Base-by-base conservation (phyloP, 1,139 yeast species). In the Scheffersomyces parashehatae region DNA sequence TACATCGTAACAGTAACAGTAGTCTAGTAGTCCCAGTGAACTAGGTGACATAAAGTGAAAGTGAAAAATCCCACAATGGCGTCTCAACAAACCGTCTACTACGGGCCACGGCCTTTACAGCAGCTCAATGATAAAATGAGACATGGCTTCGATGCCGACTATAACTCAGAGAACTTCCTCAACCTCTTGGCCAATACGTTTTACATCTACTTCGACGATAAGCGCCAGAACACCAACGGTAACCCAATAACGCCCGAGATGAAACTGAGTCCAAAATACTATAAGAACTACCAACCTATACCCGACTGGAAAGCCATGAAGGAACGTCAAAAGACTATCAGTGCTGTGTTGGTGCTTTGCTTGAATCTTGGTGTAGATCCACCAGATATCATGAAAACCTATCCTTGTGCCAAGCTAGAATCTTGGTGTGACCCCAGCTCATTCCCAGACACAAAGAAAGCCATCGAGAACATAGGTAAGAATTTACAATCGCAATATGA, bases 361-460 rank as follows among this genome's bases (percentile, higher is more conserved):
- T 72, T 93, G 36, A 93, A 95, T 59, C 70, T 93, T 39, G 98
- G 99, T 4, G 97, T 93, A 3, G 98, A 93, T 53, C 99, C 99
- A 3, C 99, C 99, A 1, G 99, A 95, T 64, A 83, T 91, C 31
- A 82, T 88, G 66, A 89, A 90, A 63, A 90, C 98, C 0, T 91
- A 88, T 50, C 98, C 97, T 0, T 88, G 96, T 59, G 97, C 99
- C 1, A 84, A 87, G 55, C 68, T 85, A 36, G 99, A 95, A 67
- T 88, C 97, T 1, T 91, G 97, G 91, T 82, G 93, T 28, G 97
- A 93, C 60, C 97, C 98, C 0, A 71, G 86, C 28, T 73, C 82
- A n/a, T 85, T 81, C 54, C 81, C 85, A 33, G 98, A 90, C 58
- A 83, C 96, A 0, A 90, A 90, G 62, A 88, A 89, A 64, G 97